Conservation (phyloP, 1,139 yeast species). For the Candida sanyaensis region DNA sequence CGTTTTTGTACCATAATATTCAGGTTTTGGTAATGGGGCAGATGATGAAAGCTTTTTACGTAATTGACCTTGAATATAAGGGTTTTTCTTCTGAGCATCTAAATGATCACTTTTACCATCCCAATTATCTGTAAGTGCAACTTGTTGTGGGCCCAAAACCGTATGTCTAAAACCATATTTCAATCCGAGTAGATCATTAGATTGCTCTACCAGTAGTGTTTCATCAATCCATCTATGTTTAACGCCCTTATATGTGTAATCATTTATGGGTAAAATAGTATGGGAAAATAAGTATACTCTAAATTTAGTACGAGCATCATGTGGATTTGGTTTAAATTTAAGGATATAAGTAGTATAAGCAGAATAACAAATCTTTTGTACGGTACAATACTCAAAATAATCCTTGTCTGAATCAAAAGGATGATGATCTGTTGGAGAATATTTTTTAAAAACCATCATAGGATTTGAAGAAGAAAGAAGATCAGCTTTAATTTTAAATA, state of each 20-base stretch:
- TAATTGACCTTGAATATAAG: conserved; percentile 8
- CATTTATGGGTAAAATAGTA: conserved; percentile 12
- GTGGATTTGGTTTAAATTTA: conserved; percentile 13
- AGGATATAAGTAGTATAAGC: conserved; percentile 12
- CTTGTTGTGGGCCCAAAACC: conserved; percentile 5
- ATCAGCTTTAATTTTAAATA: too few relatives aligned
- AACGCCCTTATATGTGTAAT: conserved; percentile 13
- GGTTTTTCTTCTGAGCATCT: conserved; percentile 8
- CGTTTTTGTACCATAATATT: conserved; percentile 11
- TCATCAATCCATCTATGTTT: conserved; percentile 15
- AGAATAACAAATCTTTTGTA: conserved; percentile 6
- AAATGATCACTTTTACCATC: conserved; percentile 13
- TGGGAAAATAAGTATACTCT: conserved; percentile 13
- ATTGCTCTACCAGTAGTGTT: conserved; percentile 1
- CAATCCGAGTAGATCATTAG: conserved; percentile 6
- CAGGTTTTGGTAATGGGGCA: conserved; percentile 11
- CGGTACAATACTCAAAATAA: conserved; percentile 12
- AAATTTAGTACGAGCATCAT: conserved; percentile 7
- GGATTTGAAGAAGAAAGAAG: too few relatives aligned
- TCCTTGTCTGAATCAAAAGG: conserved; percentile 14
- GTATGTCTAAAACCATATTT: conserved; percentile 14
- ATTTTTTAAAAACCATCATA: conserved; percentile 6
- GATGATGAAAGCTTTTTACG: conserved; percentile 6
- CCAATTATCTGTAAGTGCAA: conserved; percentile 15
- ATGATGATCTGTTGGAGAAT: conserved; percentile 7